These are phyloP conservation scores for Pleurotus sapidus DNA, from an alignment of 768 basidiomycete species.

Conservation along the genomic window DNA sequence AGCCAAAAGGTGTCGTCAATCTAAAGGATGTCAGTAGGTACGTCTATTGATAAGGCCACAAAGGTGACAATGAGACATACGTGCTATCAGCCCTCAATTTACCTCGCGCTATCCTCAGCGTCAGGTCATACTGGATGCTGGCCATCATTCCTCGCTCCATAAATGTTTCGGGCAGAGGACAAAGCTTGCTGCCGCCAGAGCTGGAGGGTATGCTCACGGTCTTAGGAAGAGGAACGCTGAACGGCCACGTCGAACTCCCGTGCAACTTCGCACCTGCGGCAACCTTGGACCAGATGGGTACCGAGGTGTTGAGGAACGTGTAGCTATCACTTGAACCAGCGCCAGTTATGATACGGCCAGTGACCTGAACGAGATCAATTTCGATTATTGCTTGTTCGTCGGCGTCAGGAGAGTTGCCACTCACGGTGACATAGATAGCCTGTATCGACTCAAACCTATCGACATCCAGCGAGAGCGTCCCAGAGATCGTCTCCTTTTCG, in stretches of 20 bases:
- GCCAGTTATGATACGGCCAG: constrained; percentile 51
- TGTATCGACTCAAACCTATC: constrained; percentile 54
- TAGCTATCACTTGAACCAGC: constrained; percentile 38
- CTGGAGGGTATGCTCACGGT: constrained; percentile 36
- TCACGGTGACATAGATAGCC: constrained; percentile 40
- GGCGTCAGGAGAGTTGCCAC: constrained; percentile 10
- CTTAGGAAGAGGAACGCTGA: constrained; percentile 44
- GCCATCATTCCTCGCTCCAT: constrained; percentile 45
- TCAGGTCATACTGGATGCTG: constrained; percentile 51
- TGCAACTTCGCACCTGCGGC: constrained; percentile 39
- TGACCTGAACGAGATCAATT: constrained; percentile 29
- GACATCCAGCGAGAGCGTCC: constrained; percentile 41
- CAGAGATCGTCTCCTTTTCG: constrained; percentile 53
- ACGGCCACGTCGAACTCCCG: constrained; percentile 45
- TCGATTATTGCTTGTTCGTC: not conserved
- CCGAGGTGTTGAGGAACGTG: constrained; percentile 40
- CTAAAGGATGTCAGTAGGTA: constrained; percentile 13
- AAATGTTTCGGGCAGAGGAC: constrained; percentile 50
- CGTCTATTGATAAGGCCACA: constrained; percentile 12
- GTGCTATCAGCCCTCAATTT: constrained; percentile 45
- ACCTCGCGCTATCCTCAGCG: constrained; percentile 41
- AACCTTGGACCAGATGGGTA: constrained; percentile 48
- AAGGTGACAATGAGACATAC: constrained; percentile 19
- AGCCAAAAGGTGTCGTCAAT: constrained; percentile 52
- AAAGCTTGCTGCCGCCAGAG: constrained; percentile 34